Evolutionary conservation across 139 green algal species (phyloP).

Genomic region (Spirogloea muscicola): DNA sequence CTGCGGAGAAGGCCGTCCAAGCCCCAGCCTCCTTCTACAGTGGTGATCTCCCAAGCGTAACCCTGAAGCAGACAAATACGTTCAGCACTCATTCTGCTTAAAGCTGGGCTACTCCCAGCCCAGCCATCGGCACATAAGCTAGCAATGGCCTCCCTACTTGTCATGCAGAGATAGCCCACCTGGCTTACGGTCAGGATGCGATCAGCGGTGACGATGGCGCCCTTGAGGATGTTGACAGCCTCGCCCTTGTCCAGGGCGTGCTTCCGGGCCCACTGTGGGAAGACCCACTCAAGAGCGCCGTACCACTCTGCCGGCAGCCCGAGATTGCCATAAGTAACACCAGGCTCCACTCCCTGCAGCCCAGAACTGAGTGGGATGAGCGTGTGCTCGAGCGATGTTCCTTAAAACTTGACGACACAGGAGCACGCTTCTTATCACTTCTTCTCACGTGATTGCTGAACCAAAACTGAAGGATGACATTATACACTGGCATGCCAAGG

Average conservation of each 20-base stretch:
- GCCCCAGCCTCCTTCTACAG: constrained; percentile 88
- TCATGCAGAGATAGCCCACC: neutral
- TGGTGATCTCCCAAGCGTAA: constrained; percentile 56
- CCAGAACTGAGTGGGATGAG: no score
- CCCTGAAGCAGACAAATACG: constrained; percentile 25
- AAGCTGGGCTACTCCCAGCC: no score
- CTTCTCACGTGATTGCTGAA: no score
- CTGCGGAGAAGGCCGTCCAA: constrained; percentile 72
- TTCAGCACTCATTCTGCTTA: no score
- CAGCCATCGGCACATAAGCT: no score
- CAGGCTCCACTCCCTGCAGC: constrained; percentile 47
- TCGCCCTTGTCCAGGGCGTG: constrained; percentile 62
- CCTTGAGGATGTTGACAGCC: constrained; percentile 78
- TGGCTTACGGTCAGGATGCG: constrained; percentile 72
- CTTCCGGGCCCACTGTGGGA: constrained; percentile 48
- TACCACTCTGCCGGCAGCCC: constrained; percentile 80
- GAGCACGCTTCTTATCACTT: no score
- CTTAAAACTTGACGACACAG: no score
- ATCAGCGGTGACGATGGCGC: constrained; percentile 71
- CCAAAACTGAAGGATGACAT: no score
- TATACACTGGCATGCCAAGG: no score
- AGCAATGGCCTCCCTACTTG: no score
- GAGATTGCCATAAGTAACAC: constrained; percentile 53
- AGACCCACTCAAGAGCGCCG: constrained; percentile 69
- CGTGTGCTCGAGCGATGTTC: no score